These are phyloP conservation scores for Phoma sp. DNA, from an alignment of 2,329 filamentous ascomycete genomes.

Conservation along the genomic window DNA sequence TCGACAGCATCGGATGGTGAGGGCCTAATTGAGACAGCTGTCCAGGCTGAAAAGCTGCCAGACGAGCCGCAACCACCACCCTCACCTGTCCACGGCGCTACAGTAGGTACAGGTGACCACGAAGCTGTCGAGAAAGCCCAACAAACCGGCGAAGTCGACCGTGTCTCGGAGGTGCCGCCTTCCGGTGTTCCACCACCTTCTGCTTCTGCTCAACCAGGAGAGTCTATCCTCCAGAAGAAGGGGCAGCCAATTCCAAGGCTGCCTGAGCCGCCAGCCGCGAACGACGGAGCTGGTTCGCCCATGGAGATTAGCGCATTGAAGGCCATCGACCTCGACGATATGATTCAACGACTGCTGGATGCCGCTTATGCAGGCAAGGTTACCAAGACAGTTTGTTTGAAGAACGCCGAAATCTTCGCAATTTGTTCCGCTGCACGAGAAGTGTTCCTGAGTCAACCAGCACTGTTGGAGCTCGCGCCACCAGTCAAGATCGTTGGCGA, in stretches of 20 bases:
- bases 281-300: constrained; percentile 59
- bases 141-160: constrained; percentile 87
- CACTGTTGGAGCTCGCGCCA: constrained; percentile 86
- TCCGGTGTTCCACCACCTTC: constrained; percentile 64
- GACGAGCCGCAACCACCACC: constrained; percentile 65
- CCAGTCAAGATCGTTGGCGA: constrained; percentile 98
- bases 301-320: constrained; percentile 92
- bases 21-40: constrained; percentile 35
- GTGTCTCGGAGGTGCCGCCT: constrained; percentile 89
- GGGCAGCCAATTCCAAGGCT: constrained; percentile 71
- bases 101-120: constrained; percentile 73
- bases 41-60: constrained; percentile 39
- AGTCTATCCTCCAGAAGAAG: constrained; percentile 87
- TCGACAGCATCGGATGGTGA: constrained; percentile 45
- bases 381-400: constrained; percentile 95
- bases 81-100: constrained; percentile 83
- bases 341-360: constrained; percentile 92
- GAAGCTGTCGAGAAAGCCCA: constrained; percentile 82
- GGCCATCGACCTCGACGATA: constrained; percentile 92
- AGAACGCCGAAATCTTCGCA: constrained; percentile 95
- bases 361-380: constrained; percentile 96
- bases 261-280: constrained; percentile 54
- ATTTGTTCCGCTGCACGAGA: constrained; percentile 91
- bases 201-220: constrained; percentile 72
- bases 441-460: constrained; percentile 87